These are phyloP conservation scores for Talinum fruticosum DNA, from an alignment of 148 eudicot genomes.

Conservation along the genomic window DNA sequence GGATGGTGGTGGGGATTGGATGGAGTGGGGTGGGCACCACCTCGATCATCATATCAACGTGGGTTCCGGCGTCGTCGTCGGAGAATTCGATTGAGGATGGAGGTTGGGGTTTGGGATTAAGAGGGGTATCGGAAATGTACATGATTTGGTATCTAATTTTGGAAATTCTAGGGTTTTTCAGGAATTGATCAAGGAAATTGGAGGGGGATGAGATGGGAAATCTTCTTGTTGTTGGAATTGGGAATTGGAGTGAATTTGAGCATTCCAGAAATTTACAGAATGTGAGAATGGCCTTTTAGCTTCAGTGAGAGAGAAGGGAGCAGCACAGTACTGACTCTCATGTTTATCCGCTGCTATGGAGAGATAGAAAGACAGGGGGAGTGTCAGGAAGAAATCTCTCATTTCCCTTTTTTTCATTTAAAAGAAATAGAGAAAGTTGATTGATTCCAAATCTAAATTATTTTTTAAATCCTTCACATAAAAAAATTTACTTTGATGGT, in stretches of 20 bases:
- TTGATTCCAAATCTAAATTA: no score
- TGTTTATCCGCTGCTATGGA: background rate
- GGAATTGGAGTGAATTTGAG: background rate
- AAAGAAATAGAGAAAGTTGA: no score
- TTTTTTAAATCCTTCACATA: no score
- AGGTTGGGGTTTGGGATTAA: conserved; percentile 21
- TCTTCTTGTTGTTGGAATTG: background rate
- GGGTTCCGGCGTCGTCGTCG: conserved; percentile 16
- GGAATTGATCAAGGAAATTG: no score
- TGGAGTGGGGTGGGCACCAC: conserved; percentile 26
- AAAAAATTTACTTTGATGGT: no score
- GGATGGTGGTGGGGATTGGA: conserved; percentile 25
- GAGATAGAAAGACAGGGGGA: background rate
- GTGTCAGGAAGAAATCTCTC: background rate
- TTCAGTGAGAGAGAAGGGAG: background rate
- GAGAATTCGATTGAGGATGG: conserved; percentile 32
- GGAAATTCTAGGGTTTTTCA: background rate
- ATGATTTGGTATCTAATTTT: conserved; percentile 2
- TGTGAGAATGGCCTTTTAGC: background rate
- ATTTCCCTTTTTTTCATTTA: no score
- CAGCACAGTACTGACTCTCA: background rate
- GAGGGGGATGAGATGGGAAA: background rate
- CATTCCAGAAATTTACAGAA: background rate
- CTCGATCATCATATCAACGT: conserved; percentile 48
- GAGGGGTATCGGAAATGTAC: conserved; percentile 36